Evolutionary conservation across 2,329 filamentous ascomycete species (phyloP).

Genomic region (Aspergillus melleus): DNA sequence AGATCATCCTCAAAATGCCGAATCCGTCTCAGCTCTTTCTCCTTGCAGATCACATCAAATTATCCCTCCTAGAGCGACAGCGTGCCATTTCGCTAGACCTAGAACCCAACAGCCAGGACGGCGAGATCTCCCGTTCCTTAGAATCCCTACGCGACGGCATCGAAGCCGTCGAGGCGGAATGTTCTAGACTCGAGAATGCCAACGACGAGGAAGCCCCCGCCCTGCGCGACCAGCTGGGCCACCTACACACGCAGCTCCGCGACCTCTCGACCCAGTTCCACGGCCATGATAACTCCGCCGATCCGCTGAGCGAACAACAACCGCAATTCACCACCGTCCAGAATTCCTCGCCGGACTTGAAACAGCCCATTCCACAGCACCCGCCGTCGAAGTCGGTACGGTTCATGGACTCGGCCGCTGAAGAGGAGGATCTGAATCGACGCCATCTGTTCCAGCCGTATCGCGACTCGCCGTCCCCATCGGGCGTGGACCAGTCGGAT

Average conservation of each 20-base stretch:
- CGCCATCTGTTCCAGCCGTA: slow-evolving; percentile 60
- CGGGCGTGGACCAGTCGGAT: slow-evolving; percentile 50
- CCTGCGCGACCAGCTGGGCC: slow-evolving; percentile 65
- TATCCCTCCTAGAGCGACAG: slow-evolving; percentile 89
- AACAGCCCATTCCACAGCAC: slow-evolving; percentile 46
- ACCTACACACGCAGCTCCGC: slow-evolving; percentile 71
- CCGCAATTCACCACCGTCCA: slow-evolving; percentile 65
- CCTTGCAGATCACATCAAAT: slow-evolving; percentile 93
- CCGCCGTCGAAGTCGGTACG: slow-evolving; percentile 72
- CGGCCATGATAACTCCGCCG: slow-evolving; percentile 51
- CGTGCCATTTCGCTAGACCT: slow-evolving; percentile 79
- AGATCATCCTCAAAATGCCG: slow-evolving; percentile 41
- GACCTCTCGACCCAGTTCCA: slow-evolving; percentile 81
- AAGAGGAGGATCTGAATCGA: slow-evolving; percentile 56
- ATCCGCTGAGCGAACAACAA: slow-evolving; percentile 40
- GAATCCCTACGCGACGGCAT: slow-evolving; percentile 84
- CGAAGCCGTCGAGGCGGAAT: slow-evolving; percentile 65
- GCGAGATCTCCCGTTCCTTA: slow-evolving; percentile 82
- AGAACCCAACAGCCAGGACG: slow-evolving; percentile 77
- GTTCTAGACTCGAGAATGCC: slow-evolving; percentile 60
- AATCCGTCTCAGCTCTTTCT: slow-evolving; percentile 78
- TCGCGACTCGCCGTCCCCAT: slow-evolving; percentile 57
- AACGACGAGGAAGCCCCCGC: slow-evolving; percentile 52
- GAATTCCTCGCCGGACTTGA: slow-evolving; percentile 41
- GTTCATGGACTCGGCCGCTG: slow-evolving; percentile 68